These are phyloP conservation scores for Eleusine coracana DNA, from an alignment of 176 grass and related monocot species.

Conservation along the genomic window DNA sequence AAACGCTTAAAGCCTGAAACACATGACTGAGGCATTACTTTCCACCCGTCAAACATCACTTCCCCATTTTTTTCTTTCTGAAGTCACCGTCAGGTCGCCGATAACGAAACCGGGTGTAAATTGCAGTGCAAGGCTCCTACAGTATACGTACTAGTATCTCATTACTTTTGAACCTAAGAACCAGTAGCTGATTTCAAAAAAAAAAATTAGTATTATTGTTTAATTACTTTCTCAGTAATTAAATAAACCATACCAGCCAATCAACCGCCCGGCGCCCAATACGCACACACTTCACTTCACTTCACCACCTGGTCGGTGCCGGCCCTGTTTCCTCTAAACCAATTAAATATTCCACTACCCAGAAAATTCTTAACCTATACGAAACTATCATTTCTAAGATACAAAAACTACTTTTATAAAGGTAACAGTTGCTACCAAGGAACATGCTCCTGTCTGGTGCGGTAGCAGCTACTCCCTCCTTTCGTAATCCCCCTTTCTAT, in stretches of 20 bases:
- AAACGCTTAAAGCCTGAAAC: no score
- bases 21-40: no score
- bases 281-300: background rate
- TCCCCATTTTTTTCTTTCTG: no score
- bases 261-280: background rate
- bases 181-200: no score
- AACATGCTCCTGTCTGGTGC: conserved; percentile 45
- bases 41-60: no score
- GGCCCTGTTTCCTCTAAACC: conserved; percentile 5
- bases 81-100: no score
- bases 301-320: conserved; percentile 38
- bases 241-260: background rate
- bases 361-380: background rate
- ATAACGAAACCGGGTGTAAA: no score
- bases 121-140: no score
- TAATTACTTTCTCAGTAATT: no score
- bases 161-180: no score
- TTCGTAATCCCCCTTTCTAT: background rate
- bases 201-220: no score
- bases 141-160: no score
- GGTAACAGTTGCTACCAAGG: background rate
- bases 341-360: background rate
- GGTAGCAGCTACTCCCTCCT: background rate
- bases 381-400: background rate
- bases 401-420: background rate